phyloP scores from a whole-genome alignment of 129 eudicot species.

The Dittrichia graveolens region DNA sequence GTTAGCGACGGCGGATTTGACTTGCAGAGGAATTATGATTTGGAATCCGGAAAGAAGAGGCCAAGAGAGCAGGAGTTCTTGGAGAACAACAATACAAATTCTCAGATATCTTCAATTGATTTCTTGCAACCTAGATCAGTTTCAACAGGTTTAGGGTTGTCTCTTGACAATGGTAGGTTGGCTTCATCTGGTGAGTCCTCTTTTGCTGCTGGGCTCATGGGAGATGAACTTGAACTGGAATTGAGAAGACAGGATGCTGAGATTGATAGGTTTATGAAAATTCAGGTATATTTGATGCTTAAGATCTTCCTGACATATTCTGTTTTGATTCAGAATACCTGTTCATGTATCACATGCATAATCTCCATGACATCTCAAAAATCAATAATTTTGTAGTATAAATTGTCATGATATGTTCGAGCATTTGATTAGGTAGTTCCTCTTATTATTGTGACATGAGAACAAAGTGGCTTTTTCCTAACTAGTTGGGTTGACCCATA shows the following conservation, averaged over 20 bases:
- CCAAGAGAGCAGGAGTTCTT: slow-evolving; percentile 68
- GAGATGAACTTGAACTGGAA: slow-evolving; percentile 71
- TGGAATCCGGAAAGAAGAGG: slow-evolving; percentile 52
- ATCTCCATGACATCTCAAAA: background rate
- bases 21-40: slow-evolving; percentile 55
- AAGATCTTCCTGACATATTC: background rate
- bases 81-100: slow-evolving; percentile 57
- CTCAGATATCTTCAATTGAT: slow-evolving; percentile 78
- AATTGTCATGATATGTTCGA: background rate
- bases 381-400: background rate
- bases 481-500: too few species aligned
- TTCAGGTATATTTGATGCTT: slow-evolving; percentile 48
- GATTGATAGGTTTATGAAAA: slow-evolving; percentile 66
- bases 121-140: slow-evolving; percentile 77
- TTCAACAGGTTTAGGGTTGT: slow-evolving; percentile 72
- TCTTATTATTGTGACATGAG: too few species aligned
- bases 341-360: slow-evolving; percentile 8
- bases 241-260: slow-evolving; percentile 74
- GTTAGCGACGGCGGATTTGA: slow-evolving; percentile 56
- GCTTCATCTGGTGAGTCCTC: slow-evolving; percentile 79
- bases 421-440: background rate
- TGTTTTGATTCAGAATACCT: background rate
- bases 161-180: slow-evolving; percentile 71
- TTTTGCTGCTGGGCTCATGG: slow-evolving; percentile 46
- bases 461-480: too few species aligned